Evolutionary conservation across 2,329 filamentous ascomycete species (phyloP), one percentile per base, ranked within the genome.

Genomic region (Pseudogymnoascus sp.): DNA sequence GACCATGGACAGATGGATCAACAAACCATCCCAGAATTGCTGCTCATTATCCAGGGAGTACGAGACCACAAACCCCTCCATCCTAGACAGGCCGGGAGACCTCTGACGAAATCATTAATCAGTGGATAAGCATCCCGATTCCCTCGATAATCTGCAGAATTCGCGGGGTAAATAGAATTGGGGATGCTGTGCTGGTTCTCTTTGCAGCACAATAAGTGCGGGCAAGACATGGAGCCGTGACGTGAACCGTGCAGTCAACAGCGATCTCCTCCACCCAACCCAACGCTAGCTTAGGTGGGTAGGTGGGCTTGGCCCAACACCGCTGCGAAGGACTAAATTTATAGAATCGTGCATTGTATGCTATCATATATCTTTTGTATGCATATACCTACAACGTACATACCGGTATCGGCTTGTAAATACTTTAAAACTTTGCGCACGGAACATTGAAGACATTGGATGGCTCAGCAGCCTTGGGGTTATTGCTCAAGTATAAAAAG

Each of bases 11-110:
- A 25, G 61, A 58, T 43, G 39, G 36, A 64, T 18, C 60, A 67
- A 67, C 82, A 73, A 74, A 96, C 92, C 89, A 76, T 86, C 81
- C 93, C 92, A 97, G 78, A 96, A 92, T 76, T 92, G 87, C 74
- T 91, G 84, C 77, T 91, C 90, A 74, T 85, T 87, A 75, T 92
- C 88, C 74, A 90, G 81, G 71, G 80, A 81, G 74, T 84, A 82
- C 69, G 81, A 82, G 71, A 83, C 82, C 75, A 92, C 87, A 76
- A 85, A 83, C 77, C 89, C 74, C 60, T 78, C 75, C 75, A 78
- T 78, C 50, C 43, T 63, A 60, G 28, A 33, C 39, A 50, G 58
- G 36, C 38, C 36, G 39, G 12, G 9, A 20, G 58, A 50, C 58
- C 58, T 60, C 38, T 37, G 38, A 41, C 58, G 35, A 28, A 41